These are phyloP conservation scores for Kitagawia praeruptora DNA, from an alignment of 129 eudicot genomes.

Conservation along the genomic window DNA sequence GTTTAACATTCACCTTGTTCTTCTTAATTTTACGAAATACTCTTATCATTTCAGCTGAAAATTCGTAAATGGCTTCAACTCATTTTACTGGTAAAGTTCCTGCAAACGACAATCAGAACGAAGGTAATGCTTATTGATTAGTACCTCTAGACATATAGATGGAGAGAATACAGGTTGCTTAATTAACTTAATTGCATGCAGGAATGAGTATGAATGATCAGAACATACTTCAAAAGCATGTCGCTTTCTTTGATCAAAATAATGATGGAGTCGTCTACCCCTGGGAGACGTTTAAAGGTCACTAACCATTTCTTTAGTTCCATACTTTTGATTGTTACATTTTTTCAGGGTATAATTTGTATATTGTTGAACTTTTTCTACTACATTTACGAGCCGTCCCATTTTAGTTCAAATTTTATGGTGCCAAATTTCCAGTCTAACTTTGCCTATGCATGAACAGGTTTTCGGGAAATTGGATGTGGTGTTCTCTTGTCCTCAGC, in stretches of 20 bases:
- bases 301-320: neutral
- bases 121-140: neutral
- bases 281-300: conserved; percentile 72
- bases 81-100: neutral
- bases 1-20: neutral
- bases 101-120: neutral
- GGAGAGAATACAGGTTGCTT: neutral
- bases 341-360: neutral
- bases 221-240: conserved; percentile 51
- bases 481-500: conserved; percentile 44
- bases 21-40: neutral
- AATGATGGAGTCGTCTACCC: conserved; percentile 69
- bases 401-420: neutral
- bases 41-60: neutral
- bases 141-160: neutral
- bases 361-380: too few species aligned
- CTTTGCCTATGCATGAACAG: conserved; percentile 20
- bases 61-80: neutral
- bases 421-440: neutral
- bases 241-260: conserved; percentile 64
- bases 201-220: conserved; percentile 22
- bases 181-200: conserved; percentile 17
- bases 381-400: neutral
- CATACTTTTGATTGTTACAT: neutral
- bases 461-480: conserved; percentile 76